phyloP scores from a whole-genome alignment of 257 asterid species.

The Solanum piurae region DNA sequence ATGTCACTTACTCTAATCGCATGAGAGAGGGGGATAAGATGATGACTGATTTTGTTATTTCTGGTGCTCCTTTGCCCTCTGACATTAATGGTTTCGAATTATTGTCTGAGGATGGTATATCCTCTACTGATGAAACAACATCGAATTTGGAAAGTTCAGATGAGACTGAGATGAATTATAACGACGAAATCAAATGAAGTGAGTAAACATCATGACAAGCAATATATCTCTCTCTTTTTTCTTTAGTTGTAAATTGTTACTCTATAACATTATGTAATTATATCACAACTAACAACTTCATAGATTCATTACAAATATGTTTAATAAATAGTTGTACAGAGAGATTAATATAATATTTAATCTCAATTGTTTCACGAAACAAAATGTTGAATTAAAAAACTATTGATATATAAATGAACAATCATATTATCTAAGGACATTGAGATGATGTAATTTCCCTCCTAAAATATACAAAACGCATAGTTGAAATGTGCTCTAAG shows the following conservation, averaged over 20 bases:
- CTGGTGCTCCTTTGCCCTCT: slow-evolving; percentile 16
- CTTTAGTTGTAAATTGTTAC: neutral
- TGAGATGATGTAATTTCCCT: neutral
- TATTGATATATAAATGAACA: neutral
- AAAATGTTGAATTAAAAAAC: neutral
- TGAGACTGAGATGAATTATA: slow-evolving; percentile 14
- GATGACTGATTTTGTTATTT: slow-evolving; percentile 9
- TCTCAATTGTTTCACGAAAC: too few species aligned
- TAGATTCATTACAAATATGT: neutral
- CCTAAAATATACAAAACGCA: neutral
- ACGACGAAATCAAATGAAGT: neutral
- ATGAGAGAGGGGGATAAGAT: slow-evolving; percentile 40
- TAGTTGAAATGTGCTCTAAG: neutral
- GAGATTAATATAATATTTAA: neutral
- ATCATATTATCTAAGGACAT: neutral
- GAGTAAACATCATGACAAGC: neutral
- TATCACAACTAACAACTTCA: neutral
- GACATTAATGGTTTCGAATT: slow-evolving; percentile 13
- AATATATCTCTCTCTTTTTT: neutral
- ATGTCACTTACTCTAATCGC: slow-evolving; percentile 28
- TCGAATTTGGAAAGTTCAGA: slow-evolving; percentile 9
- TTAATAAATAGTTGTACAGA: neutral
- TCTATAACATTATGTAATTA: neutral
- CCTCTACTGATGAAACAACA: slow-evolving; percentile 10
- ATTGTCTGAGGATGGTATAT: slow-evolving; percentile 21